Evolutionary conservation across 345 rosid genomes (phyloP).

Genomic region (Acer yangbiense): DNA sequence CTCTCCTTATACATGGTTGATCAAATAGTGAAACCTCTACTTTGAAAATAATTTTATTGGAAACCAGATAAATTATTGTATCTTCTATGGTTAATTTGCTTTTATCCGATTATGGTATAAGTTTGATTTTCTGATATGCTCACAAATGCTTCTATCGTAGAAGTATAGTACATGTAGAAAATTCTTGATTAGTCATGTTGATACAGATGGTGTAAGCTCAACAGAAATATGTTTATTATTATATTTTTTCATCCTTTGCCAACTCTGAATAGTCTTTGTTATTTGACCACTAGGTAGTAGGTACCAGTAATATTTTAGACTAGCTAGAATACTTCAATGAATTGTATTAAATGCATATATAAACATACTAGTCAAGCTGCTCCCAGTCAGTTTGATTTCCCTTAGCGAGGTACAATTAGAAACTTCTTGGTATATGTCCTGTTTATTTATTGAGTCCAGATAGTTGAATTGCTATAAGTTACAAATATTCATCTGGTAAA

Average conservation of each 20-base stretch:
- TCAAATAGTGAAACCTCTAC: too few relatives aligned
- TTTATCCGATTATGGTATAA: too few relatives aligned
- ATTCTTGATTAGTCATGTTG: background rate
- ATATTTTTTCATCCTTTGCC: background rate
- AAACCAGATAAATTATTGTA: too few relatives aligned
- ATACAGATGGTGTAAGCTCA: too few relatives aligned
- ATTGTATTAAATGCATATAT: background rate
- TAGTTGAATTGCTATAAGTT: background rate
- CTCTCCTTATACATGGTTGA: too few relatives aligned
- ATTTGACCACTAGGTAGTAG: too few relatives aligned
- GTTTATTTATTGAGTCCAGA: background rate
- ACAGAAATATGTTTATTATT: too few relatives aligned
- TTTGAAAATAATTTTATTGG: too few relatives aligned
- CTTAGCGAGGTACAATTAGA: background rate
- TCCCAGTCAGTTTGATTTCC: background rate
- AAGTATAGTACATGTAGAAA: background rate
- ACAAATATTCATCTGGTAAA: too few relatives aligned
- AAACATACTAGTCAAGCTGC: constrained; percentile 6
- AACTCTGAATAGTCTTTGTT: background rate
- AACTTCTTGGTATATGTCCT: constrained; percentile 17
- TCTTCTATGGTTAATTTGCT: too few relatives aligned
- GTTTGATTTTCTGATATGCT: too few relatives aligned
- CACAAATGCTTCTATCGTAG: too few relatives aligned
- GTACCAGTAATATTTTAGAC: background rate
- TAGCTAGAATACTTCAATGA: background rate